Base-by-base conservation (phyloP, 495 filamentous ascomycete genomes). In the Penicillium bialowiezense region DNA sequence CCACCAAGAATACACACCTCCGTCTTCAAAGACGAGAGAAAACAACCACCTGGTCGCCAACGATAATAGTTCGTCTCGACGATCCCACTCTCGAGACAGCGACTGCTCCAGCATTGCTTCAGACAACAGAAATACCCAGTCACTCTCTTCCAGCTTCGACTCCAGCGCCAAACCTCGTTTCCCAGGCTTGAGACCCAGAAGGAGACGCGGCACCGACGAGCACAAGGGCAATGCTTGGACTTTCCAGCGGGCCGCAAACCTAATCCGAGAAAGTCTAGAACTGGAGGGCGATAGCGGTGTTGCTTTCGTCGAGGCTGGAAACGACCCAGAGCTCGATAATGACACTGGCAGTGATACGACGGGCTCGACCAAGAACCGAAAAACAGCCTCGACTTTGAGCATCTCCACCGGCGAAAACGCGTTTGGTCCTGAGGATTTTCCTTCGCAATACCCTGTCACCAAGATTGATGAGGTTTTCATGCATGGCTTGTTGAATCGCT, bases 251-350 rank as follows among this genome's bases (percentile, higher is more conserved):
- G 81, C 80, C 1, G 77, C 78, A 7, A 76, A 82, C 47, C 50
- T 84, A 1, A 68, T 84, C 7, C 72, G 75, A n/a, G 73, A 82
- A 54, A 75, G 76, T 10, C 65, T 82, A 10, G 77, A 78, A 35
- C 40, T 84, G 3, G 65, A 72, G 14, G 55, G 53, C 0, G 64
- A 71, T 20, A 72, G 77, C 3, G 80, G 78, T 20, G 74, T 79
- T 14, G 69, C 77, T 1, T 82, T 82, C 50, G 60, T 79, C 12
- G 76, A 72, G 41, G 58, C 59, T 17, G 57, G 60, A 7, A 59
- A 56, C 19, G 60, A 54, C 13, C 48, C 55, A 2, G 35, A 48
- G 29, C 18, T 48, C 0, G 62, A 69, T 38, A 41, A 44, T 7
- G 60, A 65, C 1, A 53, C 55, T 7, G 61, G 51, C 18, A 67